Conservation (phyloP, 1,284 basidiomycete genomes). For the Ustilago shanxiensis region DNA sequence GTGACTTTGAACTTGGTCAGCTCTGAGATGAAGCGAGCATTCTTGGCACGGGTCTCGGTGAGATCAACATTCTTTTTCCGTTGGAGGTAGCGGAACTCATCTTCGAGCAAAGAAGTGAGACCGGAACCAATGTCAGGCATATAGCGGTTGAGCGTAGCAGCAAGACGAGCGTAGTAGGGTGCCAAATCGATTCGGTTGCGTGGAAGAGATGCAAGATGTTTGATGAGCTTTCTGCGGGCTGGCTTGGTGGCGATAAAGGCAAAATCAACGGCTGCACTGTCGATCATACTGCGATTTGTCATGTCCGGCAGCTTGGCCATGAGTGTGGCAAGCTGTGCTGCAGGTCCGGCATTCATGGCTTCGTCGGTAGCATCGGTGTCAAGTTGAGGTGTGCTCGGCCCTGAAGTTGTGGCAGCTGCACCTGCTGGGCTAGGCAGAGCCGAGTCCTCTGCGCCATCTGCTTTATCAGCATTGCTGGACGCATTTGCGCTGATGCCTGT, state of each 20-base stretch:
- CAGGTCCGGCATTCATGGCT: conserved; percentile 79
- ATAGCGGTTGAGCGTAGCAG: conserved; percentile 88
- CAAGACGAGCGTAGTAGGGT: conserved; percentile 90
- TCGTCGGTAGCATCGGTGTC: conserved; percentile 41
- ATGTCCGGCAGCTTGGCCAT: conserved; percentile 92
- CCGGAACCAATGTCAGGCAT: conserved; percentile 93
- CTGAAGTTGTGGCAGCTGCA: conserved; percentile 10
- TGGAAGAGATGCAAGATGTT: conserved; percentile 79
- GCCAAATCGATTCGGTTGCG: conserved; percentile 90
- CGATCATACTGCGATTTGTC: conserved; percentile 90
- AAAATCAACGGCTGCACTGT: conserved; percentile 94
- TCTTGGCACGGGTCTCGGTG: conserved; percentile 87
- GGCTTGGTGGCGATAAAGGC: conserved; percentile 96
- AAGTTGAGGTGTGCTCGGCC: conserved; percentile 33
- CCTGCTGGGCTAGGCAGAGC: background rate
- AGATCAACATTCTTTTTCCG: conserved; percentile 92
- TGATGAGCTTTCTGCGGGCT: conserved; percentile 87
- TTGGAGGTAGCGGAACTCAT: conserved; percentile 96
- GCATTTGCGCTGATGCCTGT: conserved; percentile 16
- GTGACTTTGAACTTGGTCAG: conserved; percentile 96
- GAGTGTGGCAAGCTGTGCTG: conserved; percentile 90
- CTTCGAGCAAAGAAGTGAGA: conserved; percentile 84
- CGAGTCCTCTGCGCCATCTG: conserved; percentile 23
- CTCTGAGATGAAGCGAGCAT: conserved; percentile 88
- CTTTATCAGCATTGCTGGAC: conserved; percentile 75